Percentiles rank a stretch among this genome's conserved stretches.
These are phyloP conservation scores for Pyrenophora seminiperda DNA, from an alignment of 2,329 filamentous ascomycete species.

Conservation along the genomic window DNA sequence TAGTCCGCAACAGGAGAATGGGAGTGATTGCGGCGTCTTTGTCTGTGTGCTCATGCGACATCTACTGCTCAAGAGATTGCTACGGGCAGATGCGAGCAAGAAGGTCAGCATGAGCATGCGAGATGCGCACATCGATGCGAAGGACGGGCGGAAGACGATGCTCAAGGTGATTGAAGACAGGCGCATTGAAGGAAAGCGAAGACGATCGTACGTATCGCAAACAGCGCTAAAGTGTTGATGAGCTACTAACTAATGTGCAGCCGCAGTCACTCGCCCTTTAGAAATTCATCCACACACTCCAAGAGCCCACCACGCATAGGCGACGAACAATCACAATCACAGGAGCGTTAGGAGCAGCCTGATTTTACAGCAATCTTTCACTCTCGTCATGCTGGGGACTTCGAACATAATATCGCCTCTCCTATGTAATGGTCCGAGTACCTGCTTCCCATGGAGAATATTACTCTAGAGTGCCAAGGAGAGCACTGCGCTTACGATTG, in stretches of 20 bases:
- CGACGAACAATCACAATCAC: constrained; percentile 37
- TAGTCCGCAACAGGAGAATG: constrained; percentile 88
- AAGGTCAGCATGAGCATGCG: constrained; percentile 95
- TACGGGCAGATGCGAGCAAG: constrained; percentile 77
- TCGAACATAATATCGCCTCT: background rate
- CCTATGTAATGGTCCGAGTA: background rate
- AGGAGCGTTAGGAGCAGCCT: constrained; percentile 12
- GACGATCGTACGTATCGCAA: constrained; percentile 71
- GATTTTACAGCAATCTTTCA: background rate
- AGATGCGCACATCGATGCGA: constrained; percentile 80
- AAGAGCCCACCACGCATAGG: constrained; percentile 49
- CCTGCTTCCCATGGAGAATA: background rate
- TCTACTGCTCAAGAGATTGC: constrained; percentile 80
- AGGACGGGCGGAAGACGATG: constrained; percentile 86
- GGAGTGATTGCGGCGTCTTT: constrained; percentile 92
- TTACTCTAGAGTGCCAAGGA: background rate
- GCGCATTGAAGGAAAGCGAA: constrained; percentile 83
- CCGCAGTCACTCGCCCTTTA: constrained; percentile 44
- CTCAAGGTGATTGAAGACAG: constrained; percentile 84
- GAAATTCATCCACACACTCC: constrained; percentile 35
- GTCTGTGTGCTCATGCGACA: constrained; percentile 96
- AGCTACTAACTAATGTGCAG: constrained; percentile 18
- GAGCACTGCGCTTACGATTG: background rate
- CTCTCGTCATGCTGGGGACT: background rate
- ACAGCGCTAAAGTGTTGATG: background rate